Conservation (phyloP, 495 filamentous ascomycete species). For the Hypoxylon intermedium region DNA sequence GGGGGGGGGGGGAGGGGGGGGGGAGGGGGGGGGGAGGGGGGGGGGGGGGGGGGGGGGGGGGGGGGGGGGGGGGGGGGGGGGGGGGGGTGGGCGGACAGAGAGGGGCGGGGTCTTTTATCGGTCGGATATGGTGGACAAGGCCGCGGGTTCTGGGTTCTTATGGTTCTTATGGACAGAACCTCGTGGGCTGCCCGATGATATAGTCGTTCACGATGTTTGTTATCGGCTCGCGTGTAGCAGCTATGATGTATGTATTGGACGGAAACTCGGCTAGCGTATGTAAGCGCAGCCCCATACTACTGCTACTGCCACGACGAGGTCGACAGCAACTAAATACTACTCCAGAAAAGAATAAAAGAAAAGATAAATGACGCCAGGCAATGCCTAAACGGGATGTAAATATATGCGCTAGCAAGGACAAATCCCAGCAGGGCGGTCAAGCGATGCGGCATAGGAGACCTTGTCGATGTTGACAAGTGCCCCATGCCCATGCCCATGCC, state of each 20-base stretch:
- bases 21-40: too few species aligned
- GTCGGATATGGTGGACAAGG: conserved; percentile 21
- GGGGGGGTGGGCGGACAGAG: too few species aligned
- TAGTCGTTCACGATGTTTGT: conserved; percentile 23
- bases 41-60: too few species aligned
- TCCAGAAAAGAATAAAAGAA: conserved; percentile 5
- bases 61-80: too few species aligned
- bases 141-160: too few species aligned
- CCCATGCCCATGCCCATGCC: not conserved
- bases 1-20: conserved; percentile 21
- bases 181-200: conserved; percentile 2
- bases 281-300: conserved; percentile 32
- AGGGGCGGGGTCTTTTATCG: conserved; percentile 9
- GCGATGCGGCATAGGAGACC: conserved; percentile 32
- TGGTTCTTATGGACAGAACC: conserved; percentile 33
- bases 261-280: conserved; percentile 1
- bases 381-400: conserved; percentile 19
- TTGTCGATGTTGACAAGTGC: conserved; percentile 19
- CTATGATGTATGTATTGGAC: conserved; percentile 6
- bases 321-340: conserved; percentile 7
- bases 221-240: conserved; percentile 18
- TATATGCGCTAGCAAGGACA: conserved; percentile 22
- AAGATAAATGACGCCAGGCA: conserved; percentile 25
- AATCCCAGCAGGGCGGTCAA: conserved; percentile 36
- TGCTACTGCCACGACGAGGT: conserved; percentile 7